phyloP scores from a whole-genome alignment of 805 yeast species.

The Saccharomycodes ludwigii region DNA sequence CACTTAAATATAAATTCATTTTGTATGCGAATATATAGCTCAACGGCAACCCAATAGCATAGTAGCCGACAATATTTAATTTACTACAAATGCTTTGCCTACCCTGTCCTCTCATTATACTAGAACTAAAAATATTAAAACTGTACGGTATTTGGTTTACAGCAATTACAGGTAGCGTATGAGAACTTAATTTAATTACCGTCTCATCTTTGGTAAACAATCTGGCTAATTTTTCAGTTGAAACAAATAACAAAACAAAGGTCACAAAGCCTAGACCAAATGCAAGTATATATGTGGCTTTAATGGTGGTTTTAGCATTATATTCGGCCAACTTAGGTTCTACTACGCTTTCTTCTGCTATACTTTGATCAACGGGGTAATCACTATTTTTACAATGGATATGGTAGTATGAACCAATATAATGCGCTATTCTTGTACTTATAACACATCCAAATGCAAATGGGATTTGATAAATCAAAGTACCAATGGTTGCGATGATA shows the following conservation, averaged over 20 bases:
- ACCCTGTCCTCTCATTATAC: slow-evolving; percentile 66
- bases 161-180: slow-evolving; percentile 52
- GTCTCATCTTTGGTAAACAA: slow-evolving; percentile 51
- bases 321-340: slow-evolving; percentile 5
- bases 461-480: slow-evolving; percentile 42
- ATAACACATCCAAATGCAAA: slow-evolving; percentile 45
- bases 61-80: slow-evolving; percentile 59
- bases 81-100: slow-evolving; percentile 61
- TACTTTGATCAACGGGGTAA: neutral
- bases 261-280: slow-evolving; percentile 26
- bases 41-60: slow-evolving; percentile 56
- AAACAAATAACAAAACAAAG: slow-evolving; percentile 32
- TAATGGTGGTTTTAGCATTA: slow-evolving; percentile 27
- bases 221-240: slow-evolving; percentile 37
- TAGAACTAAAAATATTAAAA: slow-evolving; percentile 58
- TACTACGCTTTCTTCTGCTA: neutral
- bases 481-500: slow-evolving; percentile 39
- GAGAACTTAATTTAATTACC: slow-evolving; percentile 39
- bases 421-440: slow-evolving; percentile 44
- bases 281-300: slow-evolving; percentile 27
- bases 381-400: slow-evolving; percentile 11
- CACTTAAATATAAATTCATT: too few species aligned
- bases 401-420: slow-evolving; percentile 29
- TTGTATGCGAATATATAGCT: slow-evolving; percentile 43
- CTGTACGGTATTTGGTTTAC: slow-evolving; percentile 59